Evolutionary conservation across 2,329 filamentous ascomycete genomes (phyloP), one percentile per base, ranked within the genome.

Genomic region (Stylonectria norvegica): DNA sequence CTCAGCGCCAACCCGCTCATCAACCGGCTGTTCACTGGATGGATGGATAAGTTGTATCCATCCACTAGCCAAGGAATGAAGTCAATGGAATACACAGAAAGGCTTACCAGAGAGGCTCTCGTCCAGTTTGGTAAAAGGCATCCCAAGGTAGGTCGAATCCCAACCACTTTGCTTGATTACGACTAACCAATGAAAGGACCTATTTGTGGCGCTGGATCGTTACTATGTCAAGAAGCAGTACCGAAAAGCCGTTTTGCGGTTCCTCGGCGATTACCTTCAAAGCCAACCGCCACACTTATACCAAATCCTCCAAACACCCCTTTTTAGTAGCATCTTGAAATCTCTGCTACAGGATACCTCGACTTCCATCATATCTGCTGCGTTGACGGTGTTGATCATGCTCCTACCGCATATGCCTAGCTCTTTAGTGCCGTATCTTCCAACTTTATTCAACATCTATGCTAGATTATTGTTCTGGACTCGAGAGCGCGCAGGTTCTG

Each of bases 401-500:
- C 79, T 91, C 19, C 63, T 93, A 35, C 87, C 87, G 2, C 86
- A 90, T 57, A 86, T 91, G 62, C 86, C 86, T 1, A 83, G 78
- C 51, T 83, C 83, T 3, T 66, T 90, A 11, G 79, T 81, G 2
- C 73, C 78, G 1, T 76, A 84, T 56, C 71, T 93, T 5, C 82
- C 86, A 20, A 78, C 79, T 15, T 69, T 93, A 14, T 93, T 91
- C 71, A 83, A 89, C 46, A 83, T 93, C 37, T 93, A 93, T 60
- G 85, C 83, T 39, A 75, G 88, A 34, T 65, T 91, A 31, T 67
- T 93, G 0, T 93, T 90, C 57, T 93, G 87, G 86, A 83, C 89
- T 51, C 67, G 69, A 34, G 73, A 76, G 44, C 63, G 69, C 9
- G 67, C 68, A 5, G 60, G 63, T 9, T 53, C 62, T n/a, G 57